These are phyloP conservation scores for Guillardia theta DNA, from an alignment of 78 protist genomes.

Conservation along the genomic window DNA sequence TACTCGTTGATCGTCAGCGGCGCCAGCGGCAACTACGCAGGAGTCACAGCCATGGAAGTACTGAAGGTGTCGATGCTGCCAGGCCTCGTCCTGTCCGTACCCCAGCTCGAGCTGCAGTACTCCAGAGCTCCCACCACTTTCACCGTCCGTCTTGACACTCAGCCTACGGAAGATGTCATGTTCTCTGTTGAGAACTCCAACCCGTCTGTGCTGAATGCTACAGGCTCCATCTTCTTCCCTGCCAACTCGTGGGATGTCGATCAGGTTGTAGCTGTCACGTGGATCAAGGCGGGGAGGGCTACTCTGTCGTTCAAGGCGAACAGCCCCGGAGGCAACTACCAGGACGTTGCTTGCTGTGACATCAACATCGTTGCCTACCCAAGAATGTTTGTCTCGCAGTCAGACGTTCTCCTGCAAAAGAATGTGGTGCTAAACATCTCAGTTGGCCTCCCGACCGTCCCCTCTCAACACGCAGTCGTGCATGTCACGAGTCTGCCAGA, in stretches of 20 bases:
- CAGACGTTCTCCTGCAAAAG: background rate
- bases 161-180: background rate
- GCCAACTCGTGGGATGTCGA: background rate
- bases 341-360: background rate
- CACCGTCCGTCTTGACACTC: background rate
- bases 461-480: background rate
- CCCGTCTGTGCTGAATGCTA: background rate
- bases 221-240: background rate
- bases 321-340: slow-evolving; percentile 17
- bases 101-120: background rate
- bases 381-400: background rate
- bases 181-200: background rate
- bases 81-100: background rate
- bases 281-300: background rate
- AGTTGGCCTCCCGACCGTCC: background rate
- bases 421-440: background rate
- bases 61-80: background rate
- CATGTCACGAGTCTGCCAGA: background rate
- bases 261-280: background rate
- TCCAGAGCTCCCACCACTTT: background rate
- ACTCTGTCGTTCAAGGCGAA: background rate
- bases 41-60: background rate
- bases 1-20: background rate
- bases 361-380: background rate
- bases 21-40: background rate